phyloP scores from a whole-genome alignment of 2,329 filamentous ascomycete genomes.

The Cladobotryum protrusum region DNA sequence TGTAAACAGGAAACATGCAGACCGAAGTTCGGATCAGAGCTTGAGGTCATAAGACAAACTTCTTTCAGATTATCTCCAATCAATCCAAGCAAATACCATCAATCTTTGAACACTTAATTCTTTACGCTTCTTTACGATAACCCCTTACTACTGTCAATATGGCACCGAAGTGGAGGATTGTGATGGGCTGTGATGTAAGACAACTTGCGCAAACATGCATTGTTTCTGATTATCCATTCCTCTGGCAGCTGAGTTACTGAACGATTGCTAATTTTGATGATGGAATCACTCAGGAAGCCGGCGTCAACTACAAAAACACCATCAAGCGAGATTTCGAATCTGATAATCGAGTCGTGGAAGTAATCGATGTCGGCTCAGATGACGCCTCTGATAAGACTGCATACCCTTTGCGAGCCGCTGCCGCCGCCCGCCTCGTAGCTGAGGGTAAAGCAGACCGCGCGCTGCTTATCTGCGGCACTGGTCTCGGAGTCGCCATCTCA shows the following conservation, averaged over 20 bases:
- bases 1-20: neutral
- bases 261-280: too few relatives aligned
- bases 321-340: conserved; percentile 67
- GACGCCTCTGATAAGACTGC: conserved; percentile 65
- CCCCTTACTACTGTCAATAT: conserved; percentile 24
- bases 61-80: neutral
- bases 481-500: conserved; percentile 79
- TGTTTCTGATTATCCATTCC: neutral
- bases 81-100: too few relatives aligned
- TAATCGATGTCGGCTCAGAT: conserved; percentile 70
- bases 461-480: conserved; percentile 78
- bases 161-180: conserved; percentile 46
- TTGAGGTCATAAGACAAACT: conserved; percentile 6
- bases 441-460: conserved; percentile 67
- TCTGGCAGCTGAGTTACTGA: neutral
- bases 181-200: conserved; percentile 49
- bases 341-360: conserved; percentile 58
- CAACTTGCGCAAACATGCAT: neutral
- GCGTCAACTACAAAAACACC: conserved; percentile 69
- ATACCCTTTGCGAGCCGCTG: conserved; percentile 73
- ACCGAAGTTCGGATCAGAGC: conserved; percentile 1
- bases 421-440: conserved; percentile 58
- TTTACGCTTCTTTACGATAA: neutral
- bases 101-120: neutral
- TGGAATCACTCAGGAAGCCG: conserved; percentile 51